Evolutionary conservation across 108 stramenopile species (phyloP).

Genomic region (Stephanodiscus minutulus): DNA sequence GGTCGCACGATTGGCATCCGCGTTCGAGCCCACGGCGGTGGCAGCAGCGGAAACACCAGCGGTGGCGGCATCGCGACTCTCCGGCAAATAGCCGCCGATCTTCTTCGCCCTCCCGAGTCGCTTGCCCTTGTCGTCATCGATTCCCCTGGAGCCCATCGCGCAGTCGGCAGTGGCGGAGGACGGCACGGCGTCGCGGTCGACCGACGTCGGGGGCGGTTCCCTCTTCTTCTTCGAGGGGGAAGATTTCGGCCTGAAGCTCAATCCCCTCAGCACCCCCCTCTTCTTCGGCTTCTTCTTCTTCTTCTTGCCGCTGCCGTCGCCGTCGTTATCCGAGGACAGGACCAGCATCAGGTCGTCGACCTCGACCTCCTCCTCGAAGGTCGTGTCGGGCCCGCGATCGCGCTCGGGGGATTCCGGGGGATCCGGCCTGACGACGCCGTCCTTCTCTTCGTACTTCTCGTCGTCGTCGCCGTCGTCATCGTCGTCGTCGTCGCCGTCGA

Average conservation of each 20-base stretch:
- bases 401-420: not conserved
- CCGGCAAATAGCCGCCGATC: not conserved
- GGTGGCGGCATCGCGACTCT: not conserved
- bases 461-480: too few species aligned
- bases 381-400: not conserved
- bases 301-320: not conserved
- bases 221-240: not conserved
- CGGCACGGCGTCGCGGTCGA: not conserved
- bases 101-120: not conserved
- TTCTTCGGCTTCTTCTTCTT: not conserved
- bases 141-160: not conserved
- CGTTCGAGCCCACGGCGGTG: not conserved
- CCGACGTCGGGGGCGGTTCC: not conserved
- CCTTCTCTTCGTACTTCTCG: too few species aligned
- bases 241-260: constrained; percentile 1
- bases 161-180: not conserved
- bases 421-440: not conserved
- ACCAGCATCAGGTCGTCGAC: not conserved
- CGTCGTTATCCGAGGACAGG: not conserved
- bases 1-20: not conserved
- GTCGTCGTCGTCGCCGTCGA: not conserved
- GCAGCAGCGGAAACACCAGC: not conserved
- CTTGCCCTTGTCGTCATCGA: not conserved
- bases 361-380: constrained; percentile 1
- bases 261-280: not conserved